A percentile compares a stretch with the other conserved stretches of the same genome.
Evolutionary conservation across 139 green algal species (phyloP).

Genomic region (Axilococcus clingmanii): DNA sequence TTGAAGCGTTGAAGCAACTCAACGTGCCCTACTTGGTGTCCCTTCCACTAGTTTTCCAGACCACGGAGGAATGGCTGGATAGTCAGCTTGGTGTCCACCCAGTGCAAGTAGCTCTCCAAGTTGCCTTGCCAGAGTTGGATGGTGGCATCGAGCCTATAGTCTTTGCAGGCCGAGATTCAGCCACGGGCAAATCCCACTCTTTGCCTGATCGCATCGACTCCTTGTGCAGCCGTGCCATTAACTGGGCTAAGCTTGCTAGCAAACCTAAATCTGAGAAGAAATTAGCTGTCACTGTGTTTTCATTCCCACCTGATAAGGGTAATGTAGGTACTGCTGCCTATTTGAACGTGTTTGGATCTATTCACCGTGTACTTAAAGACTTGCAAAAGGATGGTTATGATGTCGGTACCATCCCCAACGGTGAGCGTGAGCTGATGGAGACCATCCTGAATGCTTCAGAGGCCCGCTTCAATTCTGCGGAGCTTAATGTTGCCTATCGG

Average conservation of each 20-base stretch:
- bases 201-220: slow-evolving; percentile 89
- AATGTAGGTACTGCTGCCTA: slow-evolving; percentile 99
- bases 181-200: slow-evolving; percentile 95
- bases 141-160: slow-evolving; percentile 97
- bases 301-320: slow-evolving; percentile 98
- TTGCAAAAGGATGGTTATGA: slow-evolving; percentile 86
- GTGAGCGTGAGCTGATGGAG: slow-evolving; percentile 79
- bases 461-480: slow-evolving; percentile 86
- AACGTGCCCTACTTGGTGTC: slow-evolving; percentile 97
- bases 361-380: slow-evolving; percentile 79
- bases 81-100: slow-evolving; percentile 94
- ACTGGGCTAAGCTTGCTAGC: slow-evolving; percentile 86
- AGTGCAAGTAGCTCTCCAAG: slow-evolving; percentile 94
- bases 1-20: slow-evolving; percentile 86
- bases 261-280: slow-evolving; percentile 95
- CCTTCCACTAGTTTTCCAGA: slow-evolving; percentile 98
- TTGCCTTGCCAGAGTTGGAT: slow-evolving; percentile 98
- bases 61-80: slow-evolving; percentile 97
- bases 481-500: slow-evolving; percentile 95
- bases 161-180: slow-evolving; percentile 92
- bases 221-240: slow-evolving; percentile 81
- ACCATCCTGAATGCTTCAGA: slow-evolving; percentile 53
- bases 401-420: slow-evolving; percentile 70
- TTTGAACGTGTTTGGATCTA: slow-evolving; percentile 99
- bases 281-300: slow-evolving; percentile 96